A percentile compares a stretch with the other conserved stretches of the same genome.
Evolutionary conservation across 495 filamentous ascomycete genomes (phyloP).

Genomic region (Delitschia confertaspora): DNA sequence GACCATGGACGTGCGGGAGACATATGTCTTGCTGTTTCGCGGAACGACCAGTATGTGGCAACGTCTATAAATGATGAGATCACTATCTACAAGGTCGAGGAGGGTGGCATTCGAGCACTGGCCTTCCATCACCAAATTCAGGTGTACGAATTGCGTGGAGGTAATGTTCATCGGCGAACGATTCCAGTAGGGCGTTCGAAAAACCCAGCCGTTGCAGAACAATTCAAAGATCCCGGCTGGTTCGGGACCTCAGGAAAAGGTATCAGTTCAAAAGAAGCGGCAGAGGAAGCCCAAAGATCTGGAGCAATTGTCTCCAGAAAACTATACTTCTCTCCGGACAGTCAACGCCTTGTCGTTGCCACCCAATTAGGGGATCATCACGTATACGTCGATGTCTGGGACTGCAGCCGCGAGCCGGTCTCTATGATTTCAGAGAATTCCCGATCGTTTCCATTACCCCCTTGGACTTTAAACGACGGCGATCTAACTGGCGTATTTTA

Average conservation of each 20-base stretch:
- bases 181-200: constrained; percentile 8
- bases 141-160: constrained; percentile 19
- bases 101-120: constrained; percentile 11
- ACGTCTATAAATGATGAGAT: constrained; percentile 21
- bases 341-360: constrained; percentile 20
- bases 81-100: constrained; percentile 13
- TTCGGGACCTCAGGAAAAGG: constrained; percentile 10
- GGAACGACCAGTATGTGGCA: constrained; percentile 20
- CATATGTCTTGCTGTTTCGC: constrained; percentile 17
- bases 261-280: constrained; percentile 14
- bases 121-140: constrained; percentile 26
- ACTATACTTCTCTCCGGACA: constrained; percentile 23
- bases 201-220: constrained; percentile 3
- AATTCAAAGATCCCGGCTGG: constrained; percentile 18
- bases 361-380: constrained; percentile 22
- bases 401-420: constrained; percentile 21
- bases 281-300: constrained; percentile 22
- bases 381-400: constrained; percentile 27
- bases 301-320: constrained; percentile 19
- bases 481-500: constrained; percentile 23
- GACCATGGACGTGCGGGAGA: constrained; percentile 9
- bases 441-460: constrained; percentile 21
- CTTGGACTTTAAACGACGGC: constrained; percentile 25
- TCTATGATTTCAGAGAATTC: constrained; percentile 22
- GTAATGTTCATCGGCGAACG: constrained; percentile 16